These are phyloP conservation scores for Chaetothyriales sp. DNA, from an alignment of 2,329 filamentous ascomycete species.

Conservation along the genomic window DNA sequence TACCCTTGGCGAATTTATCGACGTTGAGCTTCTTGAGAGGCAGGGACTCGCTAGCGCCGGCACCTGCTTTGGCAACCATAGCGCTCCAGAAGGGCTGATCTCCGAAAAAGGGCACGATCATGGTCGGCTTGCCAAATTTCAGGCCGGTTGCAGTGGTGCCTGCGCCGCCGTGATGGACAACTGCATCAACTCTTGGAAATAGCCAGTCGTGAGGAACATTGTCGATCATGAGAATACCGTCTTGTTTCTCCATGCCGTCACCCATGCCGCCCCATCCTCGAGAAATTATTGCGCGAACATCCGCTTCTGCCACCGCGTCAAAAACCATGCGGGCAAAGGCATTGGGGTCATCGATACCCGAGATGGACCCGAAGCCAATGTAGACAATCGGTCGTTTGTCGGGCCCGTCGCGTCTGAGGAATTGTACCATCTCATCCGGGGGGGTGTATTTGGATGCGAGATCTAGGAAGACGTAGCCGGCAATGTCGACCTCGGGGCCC, in stretches of 20 bases:
- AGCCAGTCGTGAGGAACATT: slow-evolving; percentile 29
- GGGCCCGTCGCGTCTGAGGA: slow-evolving; percentile 14
- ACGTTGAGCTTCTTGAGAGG: slow-evolving; percentile 25
- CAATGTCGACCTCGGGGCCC: slow-evolving; percentile 40
- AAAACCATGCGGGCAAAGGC: slow-evolving; percentile 25
- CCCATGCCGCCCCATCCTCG: slow-evolving; percentile 27
- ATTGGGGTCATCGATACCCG: slow-evolving; percentile 25
- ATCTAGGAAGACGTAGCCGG: slow-evolving; percentile 43
- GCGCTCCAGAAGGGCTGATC: slow-evolving; percentile 35
- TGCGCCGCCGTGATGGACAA: slow-evolving; percentile 27
- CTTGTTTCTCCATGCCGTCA: slow-evolving; percentile 19
- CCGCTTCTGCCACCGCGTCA: slow-evolving; percentile 22
- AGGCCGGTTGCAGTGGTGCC: slow-evolving; percentile 27
- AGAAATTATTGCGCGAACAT: slow-evolving; percentile 26
- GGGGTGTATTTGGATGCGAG: slow-evolving; percentile 33
- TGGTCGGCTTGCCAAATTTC: slow-evolving; percentile 24
- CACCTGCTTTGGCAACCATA: slow-evolving; percentile 31
- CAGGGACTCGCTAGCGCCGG: slow-evolving; percentile 27
- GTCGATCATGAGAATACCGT: slow-evolving; percentile 24
- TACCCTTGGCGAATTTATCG: slow-evolving; percentile 26
- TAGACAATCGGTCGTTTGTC: slow-evolving; percentile 22
- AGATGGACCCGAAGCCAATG: slow-evolving; percentile 25
- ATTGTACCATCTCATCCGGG: slow-evolving; percentile 25
- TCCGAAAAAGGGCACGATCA: slow-evolving; percentile 31
- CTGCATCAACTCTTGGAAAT: slow-evolving; percentile 24